Evolutionary conservation across 163 green algal genomes (phyloP).

Genomic region (Volvox carteri): DNA sequence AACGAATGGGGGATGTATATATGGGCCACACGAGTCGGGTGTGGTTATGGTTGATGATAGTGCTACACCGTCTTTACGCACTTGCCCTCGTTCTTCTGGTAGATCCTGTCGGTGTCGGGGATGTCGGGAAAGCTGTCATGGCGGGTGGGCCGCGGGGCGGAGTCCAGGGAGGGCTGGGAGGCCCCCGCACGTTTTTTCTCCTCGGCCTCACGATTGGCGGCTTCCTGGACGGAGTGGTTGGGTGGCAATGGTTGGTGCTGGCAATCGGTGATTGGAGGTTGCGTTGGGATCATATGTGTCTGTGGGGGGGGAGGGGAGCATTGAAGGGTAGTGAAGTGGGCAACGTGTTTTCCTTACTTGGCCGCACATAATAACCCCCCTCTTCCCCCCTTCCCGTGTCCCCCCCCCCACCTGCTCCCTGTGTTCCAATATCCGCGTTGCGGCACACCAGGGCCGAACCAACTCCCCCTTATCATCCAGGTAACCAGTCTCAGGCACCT

Average conservation of each 20-base stretch:
- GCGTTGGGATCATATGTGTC: no score
- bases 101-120: constrained; percentile 64
- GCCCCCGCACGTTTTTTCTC: constrained; percentile 64
- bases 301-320: no score
- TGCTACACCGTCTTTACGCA: constrained; percentile 28
- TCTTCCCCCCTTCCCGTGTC: constrained; percentile 8
- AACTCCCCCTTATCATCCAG: constrained; percentile 83
- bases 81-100: constrained; percentile 88
- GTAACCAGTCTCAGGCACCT: constrained; percentile 78
- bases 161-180: background rate
- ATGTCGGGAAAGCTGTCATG: constrained; percentile 53
- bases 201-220: constrained; percentile 69
- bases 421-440: constrained; percentile 89
- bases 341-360: no score
- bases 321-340: no score
- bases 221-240: no score
- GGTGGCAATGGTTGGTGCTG: no score
- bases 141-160: background rate
- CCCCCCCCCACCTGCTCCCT: constrained; percentile 62
- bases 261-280: no score
- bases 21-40: no score
- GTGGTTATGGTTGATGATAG: no score
- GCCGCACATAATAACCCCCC: no score
- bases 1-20: no score
- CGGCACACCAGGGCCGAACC: constrained; percentile 85